A percentile compares a stretch with the other conserved stretches of the same genome.
Evolutionary conservation across 176 grass and related monocot genomes (phyloP).

Genomic region (Carex cristatella): DNA sequence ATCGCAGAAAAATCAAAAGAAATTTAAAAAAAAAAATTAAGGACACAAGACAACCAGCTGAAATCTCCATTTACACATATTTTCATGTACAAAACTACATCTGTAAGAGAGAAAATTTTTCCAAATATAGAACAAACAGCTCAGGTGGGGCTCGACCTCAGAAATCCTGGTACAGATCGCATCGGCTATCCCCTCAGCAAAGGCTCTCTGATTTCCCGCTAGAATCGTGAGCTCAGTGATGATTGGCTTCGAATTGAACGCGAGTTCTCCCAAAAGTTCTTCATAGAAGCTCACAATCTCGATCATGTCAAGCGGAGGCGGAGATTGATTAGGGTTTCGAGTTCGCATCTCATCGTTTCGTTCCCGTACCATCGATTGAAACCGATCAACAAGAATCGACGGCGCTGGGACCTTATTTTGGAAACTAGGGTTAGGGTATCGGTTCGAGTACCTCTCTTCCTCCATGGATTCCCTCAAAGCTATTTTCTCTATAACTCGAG

Average conservation of each 20-base stretch:
- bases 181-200: constrained; percentile 60
- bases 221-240: constrained; percentile 95
- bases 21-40: not conserved
- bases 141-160: constrained; percentile 43
- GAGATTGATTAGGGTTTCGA: not conserved
- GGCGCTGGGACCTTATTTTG: constrained; percentile 8
- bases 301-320: not conserved
- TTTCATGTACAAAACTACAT: constrained; percentile 21
- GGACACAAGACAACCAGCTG: constrained; percentile 16
- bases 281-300: constrained; percentile 60
- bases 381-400: constrained; percentile 2
- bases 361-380: constrained; percentile 8
- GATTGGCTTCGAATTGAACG: constrained; percentile 98
- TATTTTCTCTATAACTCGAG: not conserved
- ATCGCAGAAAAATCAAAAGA: not conserved
- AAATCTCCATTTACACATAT: constrained; percentile 20
- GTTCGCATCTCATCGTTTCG: constrained; percentile 3
- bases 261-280: constrained; percentile 66
- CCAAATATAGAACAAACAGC: constrained; percentile 18
- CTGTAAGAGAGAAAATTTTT: constrained; percentile 16
- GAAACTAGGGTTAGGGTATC: constrained; percentile 14
- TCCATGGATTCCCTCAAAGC: not conserved
- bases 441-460: not conserved
- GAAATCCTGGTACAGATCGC: constrained; percentile 71
- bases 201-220: constrained; percentile 48